Percentiles rank a stretch among this genome's conserved stretches.
These are phyloP conservation scores for Wickerhamiella dianesei DNA, from an alignment of 805 yeast species.

Conservation along the genomic window DNA sequence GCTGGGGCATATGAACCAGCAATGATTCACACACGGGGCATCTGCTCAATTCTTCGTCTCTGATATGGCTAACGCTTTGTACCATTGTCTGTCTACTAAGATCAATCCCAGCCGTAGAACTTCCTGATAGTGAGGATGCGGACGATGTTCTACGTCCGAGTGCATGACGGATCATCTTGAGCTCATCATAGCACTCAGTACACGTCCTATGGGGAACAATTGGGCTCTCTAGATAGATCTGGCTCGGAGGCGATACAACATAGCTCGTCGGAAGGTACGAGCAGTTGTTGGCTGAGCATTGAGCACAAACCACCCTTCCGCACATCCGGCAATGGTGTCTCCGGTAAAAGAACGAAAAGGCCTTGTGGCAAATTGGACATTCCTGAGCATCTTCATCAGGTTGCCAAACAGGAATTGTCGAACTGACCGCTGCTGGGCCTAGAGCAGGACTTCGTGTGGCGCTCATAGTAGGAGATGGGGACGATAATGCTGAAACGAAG, in stretches of 20 bases:
- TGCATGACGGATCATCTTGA: conserved; percentile 36
- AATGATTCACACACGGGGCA: conserved; percentile 30
- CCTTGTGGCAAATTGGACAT: conserved; percentile 43
- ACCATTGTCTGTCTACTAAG: conserved; percentile 13
- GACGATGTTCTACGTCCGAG: conserved; percentile 18
- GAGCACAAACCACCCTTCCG: conserved; percentile 65
- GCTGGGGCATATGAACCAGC: conserved; percentile 20
- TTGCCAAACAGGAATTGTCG: conserved; percentile 47
- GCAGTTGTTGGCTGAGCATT: conserved; percentile 43
- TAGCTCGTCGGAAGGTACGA: conserved; percentile 46
- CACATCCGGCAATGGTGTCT: conserved; percentile 71
- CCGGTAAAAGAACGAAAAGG: conserved; percentile 49
- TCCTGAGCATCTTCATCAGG: conserved; percentile 39
- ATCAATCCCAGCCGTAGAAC: not conserved
- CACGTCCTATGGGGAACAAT: conserved; percentile 60
- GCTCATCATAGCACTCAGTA: conserved; percentile 53
- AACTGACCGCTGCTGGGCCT: not conserved
- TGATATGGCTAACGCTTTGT: conserved; percentile 14
- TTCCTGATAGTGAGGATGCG: conserved; percentile 4
- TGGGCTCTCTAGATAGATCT: conserved; percentile 35
- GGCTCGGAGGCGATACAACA: conserved; percentile 42
- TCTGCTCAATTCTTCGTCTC: conserved; percentile 22
- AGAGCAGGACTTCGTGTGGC: conserved; percentile 2
- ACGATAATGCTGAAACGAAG: not conserved
- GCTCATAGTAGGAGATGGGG: too few relatives aligned